Base-by-base conservation (phyloP, 305 asterid genomes). In the Fraxinus nigra region DNA sequence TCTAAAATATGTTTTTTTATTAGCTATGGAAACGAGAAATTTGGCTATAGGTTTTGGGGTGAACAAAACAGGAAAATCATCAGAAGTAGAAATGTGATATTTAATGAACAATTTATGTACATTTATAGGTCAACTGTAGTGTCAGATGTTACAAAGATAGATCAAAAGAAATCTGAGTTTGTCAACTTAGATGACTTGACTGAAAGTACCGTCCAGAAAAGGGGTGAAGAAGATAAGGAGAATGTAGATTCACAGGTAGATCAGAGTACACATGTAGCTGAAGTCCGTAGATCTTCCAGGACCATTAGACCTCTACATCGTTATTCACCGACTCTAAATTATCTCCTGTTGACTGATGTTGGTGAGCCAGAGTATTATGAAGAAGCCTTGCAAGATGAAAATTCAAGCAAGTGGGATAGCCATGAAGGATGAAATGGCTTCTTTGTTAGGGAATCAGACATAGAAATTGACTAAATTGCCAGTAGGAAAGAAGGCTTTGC, bases 361-460 rank as follows among this genome's bases (percentile, higher is more conserved):
- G 30, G 65, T 4, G 75, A 81, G 74, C 65, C 24, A 74, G 46
- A 81, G 16, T 34, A 7, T 73, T 14, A 22, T 22, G 72, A 54
- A 20, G 73, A 81, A 54, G 76, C 80, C 18, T 3, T 80, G 4
- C 51, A 73, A 0, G 74, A 24, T 16, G 79, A 43, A n/a, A 70
- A 37, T 24, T 77, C 81, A 7, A 3, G 0, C 43, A 51, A 81
- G 76, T 81, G 76, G 78, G 80, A 81, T 16, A 74, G 75, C 43
- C 61, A 81, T 81, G 84, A 20, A 81, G 2, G 80, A 61, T 8
- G 67, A 81, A 33, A 81, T 81, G 40, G 32, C 13, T 22, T 81
- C 80, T 2, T 22, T 81, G 20, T 69, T 24, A 69, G 8, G 5
- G 5, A 69, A 28, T 13, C 2, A 69, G 38, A 69, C 38, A 11